Percentiles rank a stretch among this genome's conserved stretches.
Conservation (phyloP, 805 yeast species). For the Suhomyces canberraensis region DNA sequence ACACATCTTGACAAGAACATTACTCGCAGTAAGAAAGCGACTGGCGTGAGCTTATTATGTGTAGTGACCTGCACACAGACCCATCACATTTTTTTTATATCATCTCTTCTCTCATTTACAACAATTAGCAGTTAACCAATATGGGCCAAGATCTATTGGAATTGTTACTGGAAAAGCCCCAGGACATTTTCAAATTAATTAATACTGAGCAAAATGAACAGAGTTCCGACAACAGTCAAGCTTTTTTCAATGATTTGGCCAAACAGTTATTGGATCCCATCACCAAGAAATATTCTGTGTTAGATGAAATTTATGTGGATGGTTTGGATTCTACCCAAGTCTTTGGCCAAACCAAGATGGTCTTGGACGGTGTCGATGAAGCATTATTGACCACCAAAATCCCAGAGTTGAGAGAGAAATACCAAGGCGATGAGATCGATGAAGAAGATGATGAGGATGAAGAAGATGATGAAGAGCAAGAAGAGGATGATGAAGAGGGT, state of each 20-base stretch:
- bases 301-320: slow-evolving; percentile 79
- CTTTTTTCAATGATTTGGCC: slow-evolving; percentile 31
- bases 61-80: slow-evolving; percentile 4
- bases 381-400: slow-evolving; percentile 55
- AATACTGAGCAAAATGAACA: slow-evolving; percentile 7
- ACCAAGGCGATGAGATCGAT: slow-evolving; percentile 3
- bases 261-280: slow-evolving; percentile 60
- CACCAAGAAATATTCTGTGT: slow-evolving; percentile 51
- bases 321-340: slow-evolving; percentile 90
- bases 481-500: slow-evolving; percentile 20
- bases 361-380: slow-evolving; percentile 74
- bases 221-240: not conserved
- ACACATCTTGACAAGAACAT: too few species aligned
- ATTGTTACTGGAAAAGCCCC: slow-evolving; percentile 21
- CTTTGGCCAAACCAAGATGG: slow-evolving; percentile 88
- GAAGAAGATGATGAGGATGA: slow-evolving; percentile 24
- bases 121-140: not conserved
- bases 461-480: slow-evolving; percentile 12
- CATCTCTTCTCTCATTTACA: slow-evolving; percentile 7
- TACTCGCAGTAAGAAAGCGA: too few species aligned
- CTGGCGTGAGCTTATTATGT: too few species aligned
- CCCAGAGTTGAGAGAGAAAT: slow-evolving; percentile 44
- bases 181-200: slow-evolving; percentile 20
- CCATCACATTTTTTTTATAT: slow-evolving; percentile 1
- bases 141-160: slow-evolving; percentile 22